Percentiles rank a stretch among this genome's conserved stretches.
Evolutionary conservation across 768 basidiomycete species (phyloP).

Genomic region (Kwoniella mangroviensis): DNA sequence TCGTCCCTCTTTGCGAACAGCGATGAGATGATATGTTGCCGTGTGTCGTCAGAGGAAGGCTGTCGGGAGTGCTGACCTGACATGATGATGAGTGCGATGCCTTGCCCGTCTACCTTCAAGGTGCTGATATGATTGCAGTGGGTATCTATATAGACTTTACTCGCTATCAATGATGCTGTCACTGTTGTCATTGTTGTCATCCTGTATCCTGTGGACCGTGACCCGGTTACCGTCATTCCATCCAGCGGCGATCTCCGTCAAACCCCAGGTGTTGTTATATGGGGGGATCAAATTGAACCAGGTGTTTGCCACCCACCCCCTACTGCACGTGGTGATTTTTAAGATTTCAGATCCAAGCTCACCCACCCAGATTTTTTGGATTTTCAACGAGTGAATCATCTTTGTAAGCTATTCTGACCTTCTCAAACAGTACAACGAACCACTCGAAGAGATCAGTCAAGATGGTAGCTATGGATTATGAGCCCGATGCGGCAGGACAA

Average conservation of each 20-base stretch:
- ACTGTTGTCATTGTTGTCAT: not conserved
- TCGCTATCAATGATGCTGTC: conserved; percentile 3
- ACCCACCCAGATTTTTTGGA: not conserved
- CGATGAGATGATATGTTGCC: conserved; percentile 70
- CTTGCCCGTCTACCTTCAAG: too few species aligned
- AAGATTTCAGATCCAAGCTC: not conserved
- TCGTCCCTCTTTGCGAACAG: conserved; percentile 78
- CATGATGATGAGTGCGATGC: not conserved
- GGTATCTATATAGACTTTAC: not conserved
- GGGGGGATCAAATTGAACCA: not conserved
- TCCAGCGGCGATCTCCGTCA: conserved; percentile 5
- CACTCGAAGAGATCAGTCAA: conserved; percentile 34
- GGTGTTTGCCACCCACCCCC: conserved; percentile 1
- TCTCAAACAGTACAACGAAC: not conserved
- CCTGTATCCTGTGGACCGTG: not conserved
- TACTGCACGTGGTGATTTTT: conserved; percentile 2
- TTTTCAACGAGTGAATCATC: not conserved
- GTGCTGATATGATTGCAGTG: too few species aligned
- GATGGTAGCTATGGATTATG: conserved; percentile 55
- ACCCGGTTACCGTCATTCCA: not conserved
- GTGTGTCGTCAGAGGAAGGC: conserved; percentile 37
- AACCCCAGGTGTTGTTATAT: not conserved
- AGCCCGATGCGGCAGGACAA: conserved; percentile 46
- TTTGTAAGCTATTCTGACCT: conserved; percentile 1
- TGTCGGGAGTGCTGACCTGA: conserved; percentile 22